Conservation (phyloP, 371 early-diverging fungal genomes). For the Globomyces sp. region DNA sequence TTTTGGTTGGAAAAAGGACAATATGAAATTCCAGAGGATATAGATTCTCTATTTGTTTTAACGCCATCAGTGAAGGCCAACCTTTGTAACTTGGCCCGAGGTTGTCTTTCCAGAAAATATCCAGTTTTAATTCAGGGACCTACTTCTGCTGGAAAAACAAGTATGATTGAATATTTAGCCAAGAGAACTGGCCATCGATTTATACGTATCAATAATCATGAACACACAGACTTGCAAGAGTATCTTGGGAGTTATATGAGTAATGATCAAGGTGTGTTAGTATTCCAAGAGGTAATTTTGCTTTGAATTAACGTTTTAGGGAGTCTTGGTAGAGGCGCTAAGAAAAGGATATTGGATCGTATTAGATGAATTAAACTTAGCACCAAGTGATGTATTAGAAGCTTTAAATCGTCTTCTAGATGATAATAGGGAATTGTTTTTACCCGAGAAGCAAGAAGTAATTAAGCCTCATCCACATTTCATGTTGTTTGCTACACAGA, state of each 20-base stretch:
- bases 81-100: constrained; percentile 85
- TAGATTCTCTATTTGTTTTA: constrained; percentile 66
- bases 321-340: constrained; percentile 95
- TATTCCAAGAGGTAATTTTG: constrained; percentile 77
- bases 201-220: constrained; percentile 99
- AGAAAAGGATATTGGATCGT: constrained; percentile 99
- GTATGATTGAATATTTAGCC: constrained; percentile 98
- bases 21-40: constrained; percentile 24
- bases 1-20: constrained; percentile 85
- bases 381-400: constrained; percentile 99
- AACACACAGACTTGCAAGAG: constrained; percentile 99
- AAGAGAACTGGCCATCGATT: constrained; percentile 88
- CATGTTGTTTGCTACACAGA: constrained; percentile 99
- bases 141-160: constrained; percentile 99
- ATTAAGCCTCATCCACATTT: constrained; percentile 97
- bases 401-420: constrained; percentile 98
- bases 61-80: constrained; percentile 86
- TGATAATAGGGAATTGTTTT: constrained; percentile 97
- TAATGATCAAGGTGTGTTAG: constrained; percentile 75
- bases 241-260: constrained; percentile 78
- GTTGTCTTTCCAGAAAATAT: constrained; percentile 85
- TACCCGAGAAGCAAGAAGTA: constrained; percentile 95
- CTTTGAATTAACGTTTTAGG: constrained; percentile 40
- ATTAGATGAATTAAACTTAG: constrained; percentile 99
- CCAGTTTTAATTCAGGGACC: constrained; percentile 99